Conservation (phyloP, 345 rosid species). For the Aethionema arabicum region DNA sequence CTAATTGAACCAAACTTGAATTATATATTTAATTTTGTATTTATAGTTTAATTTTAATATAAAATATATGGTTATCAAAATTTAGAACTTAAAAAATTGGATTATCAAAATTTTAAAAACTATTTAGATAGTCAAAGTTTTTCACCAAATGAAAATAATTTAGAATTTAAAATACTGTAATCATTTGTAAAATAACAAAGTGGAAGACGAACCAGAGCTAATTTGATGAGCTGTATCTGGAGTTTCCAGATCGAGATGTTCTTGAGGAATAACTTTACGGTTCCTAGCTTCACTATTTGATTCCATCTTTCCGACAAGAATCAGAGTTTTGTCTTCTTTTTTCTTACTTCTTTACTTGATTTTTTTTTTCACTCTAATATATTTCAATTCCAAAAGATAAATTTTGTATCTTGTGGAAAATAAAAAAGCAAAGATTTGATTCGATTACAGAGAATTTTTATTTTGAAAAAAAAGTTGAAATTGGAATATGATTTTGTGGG, state of each 20-base stretch:
- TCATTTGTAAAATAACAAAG: neutral
- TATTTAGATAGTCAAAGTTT: neutral
- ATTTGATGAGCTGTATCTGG: conserved; percentile 92
- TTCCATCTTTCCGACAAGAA: conserved; percentile 34
- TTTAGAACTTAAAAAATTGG: no score
- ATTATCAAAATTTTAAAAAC: no score
- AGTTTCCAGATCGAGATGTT: conserved; percentile 38
- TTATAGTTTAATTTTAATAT: no score
- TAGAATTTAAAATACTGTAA: no score
- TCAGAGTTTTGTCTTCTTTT: neutral
- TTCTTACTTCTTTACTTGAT: conserved; percentile 12
- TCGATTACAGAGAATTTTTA: conserved; percentile 5
- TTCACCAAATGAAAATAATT: neutral
- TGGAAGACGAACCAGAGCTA: conserved; percentile 55
- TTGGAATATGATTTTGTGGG: conserved; percentile 14
- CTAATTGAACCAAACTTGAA: no score
- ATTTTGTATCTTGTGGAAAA: neutral
- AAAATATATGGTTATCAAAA: no score
- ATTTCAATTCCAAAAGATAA: conserved; percentile 24
- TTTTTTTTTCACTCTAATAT: neutral
- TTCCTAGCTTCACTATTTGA: conserved; percentile 18
- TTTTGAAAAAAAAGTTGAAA: conserved; percentile 22
- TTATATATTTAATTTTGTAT: no score
- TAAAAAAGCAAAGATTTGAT: conserved; percentile 18
- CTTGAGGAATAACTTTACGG: conserved; percentile 38